These are phyloP conservation scores for Aspergillus campestris DNA, from an alignment of 495 filamentous ascomycete species.

Conservation along the genomic window DNA sequence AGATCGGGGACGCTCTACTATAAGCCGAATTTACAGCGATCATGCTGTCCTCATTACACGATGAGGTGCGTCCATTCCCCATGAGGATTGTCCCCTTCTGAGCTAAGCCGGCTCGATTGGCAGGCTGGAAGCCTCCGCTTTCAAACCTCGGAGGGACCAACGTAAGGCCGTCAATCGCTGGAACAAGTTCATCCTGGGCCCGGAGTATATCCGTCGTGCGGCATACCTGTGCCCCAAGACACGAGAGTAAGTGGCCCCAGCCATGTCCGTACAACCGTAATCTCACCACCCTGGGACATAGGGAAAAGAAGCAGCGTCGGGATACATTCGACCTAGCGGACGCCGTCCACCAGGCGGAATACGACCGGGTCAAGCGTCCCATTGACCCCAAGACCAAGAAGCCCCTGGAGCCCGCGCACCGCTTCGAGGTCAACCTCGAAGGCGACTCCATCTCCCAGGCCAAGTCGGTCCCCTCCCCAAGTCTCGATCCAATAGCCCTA, in stretches of 20 bases:
- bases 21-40: conserved; percentile 71
- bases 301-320: conserved; percentile 64
- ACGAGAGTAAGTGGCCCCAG: conserved; percentile 49
- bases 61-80: conserved; percentile 49
- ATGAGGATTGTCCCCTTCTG: conserved; percentile 1
- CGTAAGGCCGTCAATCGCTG: conserved; percentile 83
- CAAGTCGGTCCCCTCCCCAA: conserved; percentile 48
- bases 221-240: conserved; percentile 66
- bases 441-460: conserved; percentile 73
- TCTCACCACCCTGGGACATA: conserved; percentile 17
- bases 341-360: conserved; percentile 65
- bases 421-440: conserved; percentile 73
- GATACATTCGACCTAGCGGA: conserved; percentile 65
- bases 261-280: not conserved
- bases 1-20: conserved; percentile 80
- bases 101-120: not conserved
- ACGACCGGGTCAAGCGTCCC: conserved; percentile 45
- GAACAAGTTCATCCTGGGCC: conserved; percentile 77
- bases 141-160: conserved; percentile 70
- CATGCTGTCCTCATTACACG: conserved; percentile 95
- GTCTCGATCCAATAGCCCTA: not conserved
- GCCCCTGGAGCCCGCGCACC: conserved; percentile 64
- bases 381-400: conserved; percentile 44
- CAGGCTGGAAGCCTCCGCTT: conserved; percentile 61
- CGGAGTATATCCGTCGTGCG: conserved; percentile 63